Evolutionary conservation across 2,329 filamentous ascomycete genomes (phyloP).

Genomic region (Whalleya microplaca): DNA sequence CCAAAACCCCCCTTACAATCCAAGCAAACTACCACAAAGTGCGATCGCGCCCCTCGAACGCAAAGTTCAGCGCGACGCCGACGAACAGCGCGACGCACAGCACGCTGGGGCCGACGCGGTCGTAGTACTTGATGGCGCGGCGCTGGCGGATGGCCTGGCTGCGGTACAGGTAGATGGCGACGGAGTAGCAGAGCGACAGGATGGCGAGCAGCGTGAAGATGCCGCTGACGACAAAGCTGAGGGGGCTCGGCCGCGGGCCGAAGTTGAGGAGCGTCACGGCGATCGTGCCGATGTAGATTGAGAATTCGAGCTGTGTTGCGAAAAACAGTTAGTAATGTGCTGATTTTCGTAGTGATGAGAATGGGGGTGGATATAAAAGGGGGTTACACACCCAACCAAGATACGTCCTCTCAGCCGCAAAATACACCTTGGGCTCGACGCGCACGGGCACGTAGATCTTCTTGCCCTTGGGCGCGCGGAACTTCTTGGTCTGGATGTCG

Average conservation of each 20-base stretch:
- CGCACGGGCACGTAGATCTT: conserved; percentile 95
- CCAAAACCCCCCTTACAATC: no score
- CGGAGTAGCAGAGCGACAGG: conserved; percentile 77
- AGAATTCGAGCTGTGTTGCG: conserved; percentile 78
- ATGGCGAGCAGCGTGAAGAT: conserved; percentile 84
- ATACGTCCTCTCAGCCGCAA: conserved; percentile 94
- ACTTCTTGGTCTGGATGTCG: conserved; percentile 60
- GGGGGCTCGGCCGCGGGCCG: conserved; percentile 54
- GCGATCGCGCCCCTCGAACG: conserved; percentile 69
- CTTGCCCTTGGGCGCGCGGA: conserved; percentile 80
- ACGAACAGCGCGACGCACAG: conserved; percentile 75
- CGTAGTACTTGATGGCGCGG: conserved; percentile 88
- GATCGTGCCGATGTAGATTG: conserved; percentile 89
- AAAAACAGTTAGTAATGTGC: neutral
- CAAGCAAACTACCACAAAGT: conserved; percentile 50
- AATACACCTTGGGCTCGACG: conserved; percentile 97
- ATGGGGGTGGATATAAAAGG: neutral
- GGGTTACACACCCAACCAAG: conserved; percentile 84
- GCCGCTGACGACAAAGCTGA: conserved; percentile 71
- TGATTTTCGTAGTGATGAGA: no score
- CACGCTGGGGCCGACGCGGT: conserved; percentile 80
- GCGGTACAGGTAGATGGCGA: conserved; percentile 85
- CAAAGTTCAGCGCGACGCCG: conserved; percentile 81
- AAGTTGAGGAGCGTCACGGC: conserved; percentile 86
- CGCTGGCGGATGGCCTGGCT: conserved; percentile 83